Percentiles rank a stretch among this genome's conserved stretches.
Conservation (phyloP, 176 grass and related monocot genomes). For the Carex littledalei region DNA sequence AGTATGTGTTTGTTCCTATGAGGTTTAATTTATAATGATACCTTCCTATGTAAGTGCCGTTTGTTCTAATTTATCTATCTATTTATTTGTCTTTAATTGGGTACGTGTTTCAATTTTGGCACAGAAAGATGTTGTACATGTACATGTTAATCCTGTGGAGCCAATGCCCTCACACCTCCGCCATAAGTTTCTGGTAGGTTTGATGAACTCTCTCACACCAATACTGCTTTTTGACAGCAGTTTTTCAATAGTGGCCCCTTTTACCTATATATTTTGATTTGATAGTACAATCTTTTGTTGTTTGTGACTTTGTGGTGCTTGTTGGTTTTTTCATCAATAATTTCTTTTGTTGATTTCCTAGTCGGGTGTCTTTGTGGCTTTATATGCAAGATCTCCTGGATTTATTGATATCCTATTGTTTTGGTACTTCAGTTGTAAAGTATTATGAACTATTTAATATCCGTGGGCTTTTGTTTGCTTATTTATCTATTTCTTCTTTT, state of each 20-base stretch:
- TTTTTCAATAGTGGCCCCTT: not conserved
- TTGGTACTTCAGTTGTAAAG: not conserved
- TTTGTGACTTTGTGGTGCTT: not conserved
- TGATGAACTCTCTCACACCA: not conserved
- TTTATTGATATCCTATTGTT: not conserved
- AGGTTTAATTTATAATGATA: conserved; percentile 23
- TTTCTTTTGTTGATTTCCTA: not conserved
- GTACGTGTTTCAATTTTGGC: conserved; percentile 11
- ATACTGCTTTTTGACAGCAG: not conserved
- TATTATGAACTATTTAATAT: not conserved
- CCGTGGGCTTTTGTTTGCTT: not conserved
- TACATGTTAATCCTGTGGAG: conserved; percentile 68
- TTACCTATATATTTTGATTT: not conserved
- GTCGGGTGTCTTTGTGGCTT: not conserved
- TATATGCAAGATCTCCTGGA: not conserved
- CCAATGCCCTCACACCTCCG: conserved; percentile 63
- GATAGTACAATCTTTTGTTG: not conserved
- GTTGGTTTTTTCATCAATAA: not conserved
- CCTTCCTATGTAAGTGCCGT: not conserved
- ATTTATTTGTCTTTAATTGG: not conserved
- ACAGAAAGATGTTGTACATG: conserved; percentile 85
- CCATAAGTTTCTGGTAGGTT: conserved; percentile 56
- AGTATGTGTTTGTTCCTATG: not conserved
- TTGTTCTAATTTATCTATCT: not conserved
- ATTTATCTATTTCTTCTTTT: not conserved